Evolutionary conservation across 257 asterid species (phyloP), one percentile per base, ranked within the genome.

Genomic region (Osmanthus fragrans): DNA sequence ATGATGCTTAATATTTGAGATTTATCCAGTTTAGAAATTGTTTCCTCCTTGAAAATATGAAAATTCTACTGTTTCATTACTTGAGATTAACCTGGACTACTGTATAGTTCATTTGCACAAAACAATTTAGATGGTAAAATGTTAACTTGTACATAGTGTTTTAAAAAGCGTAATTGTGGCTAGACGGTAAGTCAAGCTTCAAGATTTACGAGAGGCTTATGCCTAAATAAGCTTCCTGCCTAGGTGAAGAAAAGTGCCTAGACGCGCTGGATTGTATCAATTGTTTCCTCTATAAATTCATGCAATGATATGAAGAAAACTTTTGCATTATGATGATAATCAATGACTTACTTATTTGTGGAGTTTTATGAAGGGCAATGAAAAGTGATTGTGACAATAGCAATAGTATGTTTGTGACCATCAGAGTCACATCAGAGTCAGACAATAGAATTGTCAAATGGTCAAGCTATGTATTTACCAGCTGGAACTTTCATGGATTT

Each of bases 401-500:
- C 70, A 23, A 30, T 76, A 67, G 5, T 4, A 23, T 6, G 9
- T 68, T 69, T 36, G 58, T 76, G 71, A 76, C 45, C 75, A 58
- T 51, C n/a, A n/a, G 60, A 54, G 82, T 73, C 80, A 77, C 75
- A 72, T 78, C 80, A 63, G 36, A 12, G 23, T 18, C 3, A 60
- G 77, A 80, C 80, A 34, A 32, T 30, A 37, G 63, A 47, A 2
- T 21, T 60, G 7, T 30, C 68, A 60, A 60, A 3, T 30, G 23
- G 68, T 60, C 68, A 60, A 60, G 33, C 30, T 23, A 0, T 23
- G 67, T 23, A 33, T 23, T 60, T 60, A 60, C 67, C 67, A 9
- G 67, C 33, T 60, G 67, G 67, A 60, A 60, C 67, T n/a, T 23
- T 25, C 68, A 60, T 60, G 29, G 33, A 60, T 60, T 21, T 54